Evolutionary conservation across 2,329 filamentous ascomycete species (phyloP).

Genomic region (Stagonosporopsis vannaccii): DNA sequence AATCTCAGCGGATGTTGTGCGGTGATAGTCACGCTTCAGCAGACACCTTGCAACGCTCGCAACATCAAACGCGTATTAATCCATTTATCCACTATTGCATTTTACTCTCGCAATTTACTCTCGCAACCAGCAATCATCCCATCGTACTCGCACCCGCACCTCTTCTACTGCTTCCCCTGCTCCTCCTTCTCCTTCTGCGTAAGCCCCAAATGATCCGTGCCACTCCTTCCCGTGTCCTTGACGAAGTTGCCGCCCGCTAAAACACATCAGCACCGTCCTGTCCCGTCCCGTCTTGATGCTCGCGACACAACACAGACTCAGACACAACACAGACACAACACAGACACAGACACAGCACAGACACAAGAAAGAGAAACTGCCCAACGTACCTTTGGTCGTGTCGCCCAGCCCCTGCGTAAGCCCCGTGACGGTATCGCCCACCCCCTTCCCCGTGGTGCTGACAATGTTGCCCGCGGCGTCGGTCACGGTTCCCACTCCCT

Average conservation of each 20-base stretch:
- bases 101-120: too few species aligned
- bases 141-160: too few species aligned
- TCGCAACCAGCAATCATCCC: not conserved
- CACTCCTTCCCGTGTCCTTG: constrained; percentile 38
- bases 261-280: constrained; percentile 17
- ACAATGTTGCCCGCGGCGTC: constrained; percentile 43
- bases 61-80: too few species aligned
- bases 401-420: constrained; percentile 46
- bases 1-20: too few species aligned
- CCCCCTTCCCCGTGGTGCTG: constrained; percentile 42
- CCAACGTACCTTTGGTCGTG: constrained; percentile 42
- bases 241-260: constrained; percentile 41
- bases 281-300: too few species aligned
- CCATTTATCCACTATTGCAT: too few species aligned
- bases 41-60: too few species aligned
- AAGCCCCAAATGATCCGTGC: constrained; percentile 30
- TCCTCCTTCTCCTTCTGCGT: constrained; percentile 27
- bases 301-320: too few species aligned
- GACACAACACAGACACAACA: too few species aligned
- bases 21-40: too few species aligned
- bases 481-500: constrained; percentile 42
- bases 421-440: constrained; percentile 46
- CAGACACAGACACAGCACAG: not conserved
- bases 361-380: too few species aligned
- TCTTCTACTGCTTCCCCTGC: constrained; percentile 20